These are phyloP conservation scores for Brachypodium distachyon DNA, from an alignment of 202 grass and related monocot species.

Conservation along the genomic window DNA sequence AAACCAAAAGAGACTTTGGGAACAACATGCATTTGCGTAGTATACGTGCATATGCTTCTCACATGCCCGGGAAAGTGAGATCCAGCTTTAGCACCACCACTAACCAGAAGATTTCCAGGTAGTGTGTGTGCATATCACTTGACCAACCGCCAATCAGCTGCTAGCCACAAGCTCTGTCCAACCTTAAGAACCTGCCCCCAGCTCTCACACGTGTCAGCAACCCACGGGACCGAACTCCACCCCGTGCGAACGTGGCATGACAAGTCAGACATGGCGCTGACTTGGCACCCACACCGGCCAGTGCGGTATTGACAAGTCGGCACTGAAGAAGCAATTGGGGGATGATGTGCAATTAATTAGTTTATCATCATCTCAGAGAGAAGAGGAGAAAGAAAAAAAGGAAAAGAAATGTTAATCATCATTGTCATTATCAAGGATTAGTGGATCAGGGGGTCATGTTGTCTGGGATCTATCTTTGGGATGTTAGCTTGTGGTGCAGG, in stretches of 20 bases:
- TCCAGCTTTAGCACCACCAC: constrained; percentile 16
- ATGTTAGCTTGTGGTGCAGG: neutral
- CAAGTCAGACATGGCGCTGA: neutral
- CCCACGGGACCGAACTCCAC: neutral
- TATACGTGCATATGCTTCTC: constrained; percentile 22
- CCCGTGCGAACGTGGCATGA: neutral
- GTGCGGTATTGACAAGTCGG: constrained; percentile 1
- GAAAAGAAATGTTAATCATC: constrained; percentile 12
- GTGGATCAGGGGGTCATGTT: constrained; percentile 22
- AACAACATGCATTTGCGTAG: neutral
- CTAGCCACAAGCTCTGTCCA: neutral
- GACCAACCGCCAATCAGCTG: neutral
- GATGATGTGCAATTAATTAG: neutral
- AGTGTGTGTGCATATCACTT: neutral
- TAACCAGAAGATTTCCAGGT: neutral
- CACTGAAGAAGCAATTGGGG: rapidly evolving
- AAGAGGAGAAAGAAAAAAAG: neutral
- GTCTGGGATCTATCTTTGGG: constrained; percentile 30
- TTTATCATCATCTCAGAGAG: neutral
- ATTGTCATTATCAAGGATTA: constrained; percentile 11
- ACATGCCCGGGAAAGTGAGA: constrained; percentile 19
- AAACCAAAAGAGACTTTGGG: neutral
- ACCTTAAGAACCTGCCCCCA: neutral
- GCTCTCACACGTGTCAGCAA: neutral
- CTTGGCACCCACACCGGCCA: neutral